Evolutionary conservation across 495 filamentous ascomycete genomes (phyloP), one percentile per base, ranked within the genome.

Genomic region (Hypoxylon rickii): DNA sequence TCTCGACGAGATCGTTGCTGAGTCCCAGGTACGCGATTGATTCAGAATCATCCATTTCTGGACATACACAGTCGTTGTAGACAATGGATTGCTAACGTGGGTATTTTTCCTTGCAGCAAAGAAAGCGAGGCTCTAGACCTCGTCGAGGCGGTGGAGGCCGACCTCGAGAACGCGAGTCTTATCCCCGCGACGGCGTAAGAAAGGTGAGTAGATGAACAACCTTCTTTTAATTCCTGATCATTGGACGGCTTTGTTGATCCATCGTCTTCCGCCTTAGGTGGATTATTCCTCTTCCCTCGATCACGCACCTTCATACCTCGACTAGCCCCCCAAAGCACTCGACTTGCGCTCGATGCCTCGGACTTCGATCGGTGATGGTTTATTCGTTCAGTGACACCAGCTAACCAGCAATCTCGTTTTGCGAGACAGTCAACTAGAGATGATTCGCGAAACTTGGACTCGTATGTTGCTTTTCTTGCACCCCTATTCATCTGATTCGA

Each of bases 1-100:
- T 67, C 79, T 94, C 39, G 89, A 93, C 70, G 89, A 94, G 70
- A 89, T 90, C 64, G 89, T 94, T 59, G 83, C 83, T 52, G 90
- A 91, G 65, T 87, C 87, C 64, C 82, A 86, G 76, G 88, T 90
- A 87, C 67, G 81, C 60, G 64, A 26, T 56, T 44, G 46, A 16
- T 15, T 12, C 12, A 18, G 18, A 34, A 22, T 13, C 11, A 10
- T 31, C 12, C 20, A 42, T 20, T 36, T 18, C 12, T 7, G 6
- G 1, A 12, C 1, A 7, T 19, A 32, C 15, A 11, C 18, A 21
- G 17, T 6, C 13, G 17, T 39, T 17, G 3, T 44, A 29, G 24
- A 5, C n/a, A 4, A 16, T 16, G 2, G 24, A 37, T 29, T 41
- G 50, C 53, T 58, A 54, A 60, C 48, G n/a, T n/a, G n/a, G n/a